Conservation (phyloP, 768 basidiomycete genomes). For the Leccinum imitatum region DNA sequence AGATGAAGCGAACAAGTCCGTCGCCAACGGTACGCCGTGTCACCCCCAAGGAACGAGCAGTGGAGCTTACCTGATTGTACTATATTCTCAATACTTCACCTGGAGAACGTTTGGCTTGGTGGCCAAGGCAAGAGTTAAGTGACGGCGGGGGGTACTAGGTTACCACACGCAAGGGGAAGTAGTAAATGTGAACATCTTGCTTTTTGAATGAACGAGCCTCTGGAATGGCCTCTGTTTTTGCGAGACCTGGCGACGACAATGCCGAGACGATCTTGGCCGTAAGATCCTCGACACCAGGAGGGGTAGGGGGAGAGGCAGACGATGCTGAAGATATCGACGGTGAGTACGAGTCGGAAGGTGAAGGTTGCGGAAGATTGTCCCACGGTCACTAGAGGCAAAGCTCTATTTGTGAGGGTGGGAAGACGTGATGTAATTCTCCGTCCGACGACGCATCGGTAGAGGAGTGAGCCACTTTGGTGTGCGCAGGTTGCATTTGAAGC, state of each 20-base stretch:
- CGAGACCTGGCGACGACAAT: constrained; percentile 35
- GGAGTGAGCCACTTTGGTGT: too few relatives aligned
- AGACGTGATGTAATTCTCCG: too few relatives aligned
- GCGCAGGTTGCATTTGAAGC: too few relatives aligned
- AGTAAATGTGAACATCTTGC: constrained; percentile 45
- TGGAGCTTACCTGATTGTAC: too few relatives aligned
- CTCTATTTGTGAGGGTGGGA: too few relatives aligned
- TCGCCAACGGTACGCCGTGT: too few relatives aligned
- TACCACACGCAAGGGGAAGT: constrained; percentile 66
- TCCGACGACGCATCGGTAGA: too few relatives aligned
- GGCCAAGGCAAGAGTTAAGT: constrained; percentile 11
- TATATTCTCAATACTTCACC: constrained; percentile 12
- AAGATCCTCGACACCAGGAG: constrained; percentile 49
- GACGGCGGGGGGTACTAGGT: constrained; percentile 11
- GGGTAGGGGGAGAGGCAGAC: constrained; percentile 57
- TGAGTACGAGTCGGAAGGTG: constrained; percentile 40
- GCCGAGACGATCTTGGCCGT: constrained; percentile 47
- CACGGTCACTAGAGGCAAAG: too few relatives aligned
- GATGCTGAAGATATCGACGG: constrained; percentile 56
- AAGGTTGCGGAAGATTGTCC: constrained; percentile 12
- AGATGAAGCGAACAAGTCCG: too few relatives aligned
- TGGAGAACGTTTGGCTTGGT: constrained; percentile 25
- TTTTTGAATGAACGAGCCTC: constrained; percentile 21
- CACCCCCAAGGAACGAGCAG: too few relatives aligned
- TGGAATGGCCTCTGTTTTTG: too few relatives aligned